Evolutionary conservation across 1,284 basidiomycete species (phyloP), one percentile per base, ranked within the genome.

Genomic region (Marasmius sp.): DNA sequence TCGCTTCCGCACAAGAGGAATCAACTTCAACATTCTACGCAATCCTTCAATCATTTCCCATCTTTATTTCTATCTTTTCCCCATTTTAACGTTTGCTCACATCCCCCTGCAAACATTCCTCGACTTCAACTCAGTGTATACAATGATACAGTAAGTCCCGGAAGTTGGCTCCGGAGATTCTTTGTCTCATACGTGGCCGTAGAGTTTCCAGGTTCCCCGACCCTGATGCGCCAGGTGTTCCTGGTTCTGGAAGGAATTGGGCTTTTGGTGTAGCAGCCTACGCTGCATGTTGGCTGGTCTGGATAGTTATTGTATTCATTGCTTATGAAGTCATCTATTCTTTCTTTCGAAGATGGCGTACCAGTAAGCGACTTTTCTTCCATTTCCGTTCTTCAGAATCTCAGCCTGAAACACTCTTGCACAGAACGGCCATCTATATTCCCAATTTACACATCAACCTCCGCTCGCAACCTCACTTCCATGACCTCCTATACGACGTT

Each of bases 401-500:
- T 37, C 57, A 59, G 27, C n/a, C 55, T 48, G 43, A 38, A 37
- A 38, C 59, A 54, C 55, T 11, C 45, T 34, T 37, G 60, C 62
- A 51, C 69, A 94, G 93, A 88, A 74, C 90, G 92, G 48, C 93
- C 93, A 1, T 78, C 86, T 18, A 88, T 95, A 62, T 79, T 90
- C 57, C 90, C 92, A 6, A 85, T 95, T 64, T 94, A 94, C 74
- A 79, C 93, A 57, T 94, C 92, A 1, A 81, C 92, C 1, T 80
- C 92, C 7, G 91, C 85, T 6, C 89, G 86, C 75, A 88, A 85
- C 69, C 79, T 89, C 61, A 88, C 85, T 33, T 85, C 85, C 41
- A 85, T 95, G 77, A 82, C 85, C 3, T 94, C 91, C 11, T 95
- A 89, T 76, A 83, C 84, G 60, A 87, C 89, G 74, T 95, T 93